A percentile compares a stretch with the other conserved stretches of the same genome.
Conservation (phyloP, 2,329 filamentous ascomycete genomes). For the Exophiala calicioides region DNA sequence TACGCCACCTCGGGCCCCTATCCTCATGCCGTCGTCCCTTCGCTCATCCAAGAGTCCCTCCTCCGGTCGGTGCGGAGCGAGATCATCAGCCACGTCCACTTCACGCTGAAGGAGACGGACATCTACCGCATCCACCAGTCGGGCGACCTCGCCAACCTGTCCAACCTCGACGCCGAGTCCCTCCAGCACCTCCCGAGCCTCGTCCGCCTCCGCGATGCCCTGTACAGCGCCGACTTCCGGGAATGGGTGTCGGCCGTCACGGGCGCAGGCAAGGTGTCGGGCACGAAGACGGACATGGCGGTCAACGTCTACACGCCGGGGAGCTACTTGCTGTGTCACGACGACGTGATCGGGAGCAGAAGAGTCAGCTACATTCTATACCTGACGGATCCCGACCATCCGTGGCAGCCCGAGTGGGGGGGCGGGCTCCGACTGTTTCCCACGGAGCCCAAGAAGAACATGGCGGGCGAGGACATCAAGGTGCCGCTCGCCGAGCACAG, state of each 20-base stretch:
- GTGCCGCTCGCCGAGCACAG: slow-evolving; percentile 76
- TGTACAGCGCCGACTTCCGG: slow-evolving; percentile 89
- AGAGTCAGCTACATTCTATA: slow-evolving; percentile 97
- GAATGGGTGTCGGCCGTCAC: slow-evolving; percentile 86
- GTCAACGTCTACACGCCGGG: slow-evolving; percentile 98
- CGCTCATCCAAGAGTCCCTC: slow-evolving; percentile 75
- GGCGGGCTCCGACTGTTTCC: slow-evolving; percentile 89
- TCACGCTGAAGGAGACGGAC: slow-evolving; percentile 98
- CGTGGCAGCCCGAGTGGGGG: slow-evolving; percentile 91
- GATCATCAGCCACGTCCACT: slow-evolving; percentile 86
- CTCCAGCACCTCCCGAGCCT: slow-evolving; percentile 84
- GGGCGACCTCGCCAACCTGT: slow-evolving; percentile 92
- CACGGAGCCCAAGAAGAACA: slow-evolving; percentile 63
- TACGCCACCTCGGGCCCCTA: slow-evolving; percentile 59
- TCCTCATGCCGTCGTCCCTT: slow-evolving; percentile 86
- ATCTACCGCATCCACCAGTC: slow-evolving; percentile 99
- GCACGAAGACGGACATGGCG: slow-evolving; percentile 96
- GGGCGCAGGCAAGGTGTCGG: slow-evolving; percentile 81
- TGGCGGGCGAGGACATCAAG: slow-evolving; percentile 72
- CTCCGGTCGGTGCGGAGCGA: slow-evolving; percentile 85
- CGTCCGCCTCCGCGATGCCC: slow-evolving; percentile 85
- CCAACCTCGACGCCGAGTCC: slow-evolving; percentile 84
- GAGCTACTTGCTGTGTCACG: slow-evolving; percentile 92
- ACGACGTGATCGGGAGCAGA: slow-evolving; percentile 97
- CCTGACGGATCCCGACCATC: slow-evolving; percentile 83